phyloP scores from a whole-genome alignment of 345 rosid species.

The Mangifera indica region DNA sequence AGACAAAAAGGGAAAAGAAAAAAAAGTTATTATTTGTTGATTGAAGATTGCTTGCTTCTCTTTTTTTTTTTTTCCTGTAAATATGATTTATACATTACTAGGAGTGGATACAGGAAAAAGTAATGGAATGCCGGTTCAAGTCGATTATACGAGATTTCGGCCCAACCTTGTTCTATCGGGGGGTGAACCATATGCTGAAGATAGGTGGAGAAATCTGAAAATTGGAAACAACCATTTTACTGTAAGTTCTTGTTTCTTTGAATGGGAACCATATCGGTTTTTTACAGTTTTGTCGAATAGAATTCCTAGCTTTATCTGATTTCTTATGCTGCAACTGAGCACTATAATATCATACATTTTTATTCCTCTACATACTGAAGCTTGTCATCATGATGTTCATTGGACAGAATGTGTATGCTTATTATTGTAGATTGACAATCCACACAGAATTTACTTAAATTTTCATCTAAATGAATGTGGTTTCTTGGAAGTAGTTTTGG shows the following conservation, averaged over 20 bases:
- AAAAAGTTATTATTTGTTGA: not conserved
- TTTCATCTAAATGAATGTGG: not conserved
- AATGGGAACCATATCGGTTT: not conserved
- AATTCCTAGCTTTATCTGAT: conserved; percentile 2
- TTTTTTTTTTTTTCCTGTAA: not conserved
- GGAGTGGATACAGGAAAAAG: conserved; percentile 32
- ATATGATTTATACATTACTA: not conserved
- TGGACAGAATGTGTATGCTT: too few species aligned
- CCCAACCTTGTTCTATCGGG: conserved; percentile 82
- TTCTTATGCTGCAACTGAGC: not conserved
- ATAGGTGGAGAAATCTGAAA: conserved; percentile 67
- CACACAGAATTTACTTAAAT: not conserved
- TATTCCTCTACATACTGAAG: not conserved
- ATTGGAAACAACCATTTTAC: conserved; percentile 58
- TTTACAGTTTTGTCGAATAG: not conserved
- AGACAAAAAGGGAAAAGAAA: not conserved
- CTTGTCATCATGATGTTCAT: not conserved
- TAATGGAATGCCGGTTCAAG: conserved; percentile 27
- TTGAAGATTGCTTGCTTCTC: not conserved
- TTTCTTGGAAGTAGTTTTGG: too few species aligned
- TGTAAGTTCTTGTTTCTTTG: conserved; percentile 39
- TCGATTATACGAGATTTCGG: conserved; percentile 69
- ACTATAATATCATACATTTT: not conserved
- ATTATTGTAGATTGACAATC: not conserved
- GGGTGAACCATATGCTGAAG: conserved; percentile 81